Base-by-base conservation (phyloP, 2,329 filamentous ascomycete genomes). In the Seiridium unicorne region DNA sequence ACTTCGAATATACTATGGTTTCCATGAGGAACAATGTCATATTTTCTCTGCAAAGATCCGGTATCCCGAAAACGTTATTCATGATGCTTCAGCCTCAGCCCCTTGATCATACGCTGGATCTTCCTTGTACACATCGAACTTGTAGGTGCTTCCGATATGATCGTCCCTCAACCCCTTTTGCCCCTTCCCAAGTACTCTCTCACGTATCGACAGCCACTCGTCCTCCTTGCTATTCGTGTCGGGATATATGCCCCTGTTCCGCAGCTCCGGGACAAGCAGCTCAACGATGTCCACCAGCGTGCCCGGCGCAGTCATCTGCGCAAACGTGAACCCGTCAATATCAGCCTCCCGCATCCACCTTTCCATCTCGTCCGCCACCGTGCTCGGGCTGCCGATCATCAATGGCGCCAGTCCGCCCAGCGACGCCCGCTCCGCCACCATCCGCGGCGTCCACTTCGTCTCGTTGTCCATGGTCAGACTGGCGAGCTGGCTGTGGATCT, bases 161-260 rank as follows among this genome's bases (percentile, higher is more conserved):
- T 89, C 87, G 63, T 75, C 75, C 44, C 85, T 76, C 61, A 89
- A 68, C 13, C 78, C 74, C 6, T 72, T 77, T 69, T 89, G 86
- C 0, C 86, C 87, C 62, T 76, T 77, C 0, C 86, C 85, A 68
- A 87, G 89, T 0, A 89, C 74, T 72, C 83, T 88, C 72, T 89
- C 87, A n/a, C 85, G 74, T 0, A 81, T 79, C 1, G 83, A 85
- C 35, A 82, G 62, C 13, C 68, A 65, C 13, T 76, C 73, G 34
- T 77, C 74, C 4, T 67, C 65, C 31, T 44, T 44, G 2, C 58
- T 61, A 2, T 59, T 61, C 2, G 65, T 66, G 44, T 77, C 69
- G 0, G 67, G 67, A 44, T 75, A 76, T 10, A 69, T 51, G 4
- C 66, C 67, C 36, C 68, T 65, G 4, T 66, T 60, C 35, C 66